phyloP scores from a whole-genome alignment of 345 rosid genomes.

The Lepidium didymum region DNA sequence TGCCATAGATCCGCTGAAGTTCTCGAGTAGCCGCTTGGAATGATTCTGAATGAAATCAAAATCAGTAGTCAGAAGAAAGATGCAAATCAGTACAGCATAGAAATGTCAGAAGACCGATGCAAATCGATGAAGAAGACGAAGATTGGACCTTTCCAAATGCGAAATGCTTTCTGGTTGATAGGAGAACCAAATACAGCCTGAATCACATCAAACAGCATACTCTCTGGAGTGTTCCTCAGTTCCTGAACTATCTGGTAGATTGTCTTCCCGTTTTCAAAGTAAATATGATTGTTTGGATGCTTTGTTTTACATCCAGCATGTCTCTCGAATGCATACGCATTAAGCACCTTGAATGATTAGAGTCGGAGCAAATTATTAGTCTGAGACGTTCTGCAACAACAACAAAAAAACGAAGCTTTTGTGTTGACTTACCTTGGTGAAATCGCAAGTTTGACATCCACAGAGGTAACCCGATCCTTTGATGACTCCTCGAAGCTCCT shows the following conservation, averaged over 20 bases:
- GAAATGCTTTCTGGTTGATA: conserved; percentile 83
- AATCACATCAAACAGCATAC: conserved; percentile 63
- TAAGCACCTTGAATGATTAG: conserved; percentile 48
- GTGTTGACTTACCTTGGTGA: conserved; percentile 43
- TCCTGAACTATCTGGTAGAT: conserved; percentile 94
- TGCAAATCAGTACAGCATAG: neutral
- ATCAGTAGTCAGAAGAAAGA: neutral
- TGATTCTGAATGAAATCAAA: conserved; percentile 43
- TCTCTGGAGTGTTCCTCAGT: conserved; percentile 69
- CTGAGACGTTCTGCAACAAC: neutral
- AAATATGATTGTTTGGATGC: conserved; percentile 93
- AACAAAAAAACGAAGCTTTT: neutral
- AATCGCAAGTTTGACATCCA: conserved; percentile 73
- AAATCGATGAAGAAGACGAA: neutral
- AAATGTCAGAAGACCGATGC: neutral
- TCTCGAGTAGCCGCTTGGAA: conserved; percentile 88
- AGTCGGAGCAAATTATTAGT: neutral
- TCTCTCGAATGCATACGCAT: conserved; percentile 84
- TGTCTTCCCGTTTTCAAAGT: conserved; percentile 91
- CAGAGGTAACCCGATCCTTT: conserved; percentile 94
- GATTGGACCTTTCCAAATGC: conserved; percentile 79
- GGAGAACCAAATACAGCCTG: conserved; percentile 82
- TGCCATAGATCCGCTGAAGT: conserved; percentile 83
- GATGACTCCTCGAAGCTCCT: conserved; percentile 78
- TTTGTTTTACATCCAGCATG: conserved; percentile 93